Conservation (phyloP, 164 flowering plant species). For the Stephania japonica region DNA sequence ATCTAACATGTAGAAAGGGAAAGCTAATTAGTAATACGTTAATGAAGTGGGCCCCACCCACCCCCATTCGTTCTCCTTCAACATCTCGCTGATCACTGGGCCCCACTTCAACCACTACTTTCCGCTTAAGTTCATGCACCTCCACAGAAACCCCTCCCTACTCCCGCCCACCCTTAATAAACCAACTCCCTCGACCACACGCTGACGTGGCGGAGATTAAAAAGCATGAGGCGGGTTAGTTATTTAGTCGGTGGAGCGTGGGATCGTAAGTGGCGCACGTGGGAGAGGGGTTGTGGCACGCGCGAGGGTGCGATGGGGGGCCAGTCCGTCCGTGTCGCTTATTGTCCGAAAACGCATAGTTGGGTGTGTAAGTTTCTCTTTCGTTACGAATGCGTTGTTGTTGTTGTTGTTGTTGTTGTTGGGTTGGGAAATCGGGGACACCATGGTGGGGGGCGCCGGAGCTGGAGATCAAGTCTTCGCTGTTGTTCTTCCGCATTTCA, state of each 20-base stretch:
- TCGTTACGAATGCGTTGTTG: no score
- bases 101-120: not conserved
- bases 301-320: not conserved
- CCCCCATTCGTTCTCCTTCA: not conserved
- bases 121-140: not conserved
- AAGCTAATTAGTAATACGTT: not conserved
- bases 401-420: no score
- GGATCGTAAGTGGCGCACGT: not conserved
- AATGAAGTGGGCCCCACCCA: not conserved
- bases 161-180: not conserved
- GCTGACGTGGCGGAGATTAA: not conserved
- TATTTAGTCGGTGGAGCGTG: not conserved
- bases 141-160: not conserved
- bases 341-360: no score
- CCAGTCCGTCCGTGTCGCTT: not conserved
- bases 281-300: conserved; percentile 6
- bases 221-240: not conserved
- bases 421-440: not conserved
- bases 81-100: not conserved
- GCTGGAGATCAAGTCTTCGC: not conserved
- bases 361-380: no score
- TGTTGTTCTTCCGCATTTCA: conserved; percentile 3
- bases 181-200: not conserved
- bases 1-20: not conserved
- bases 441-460: not conserved